These are phyloP conservation scores for Phytophthora podocarpi DNA, from an alignment of 352 stramenopile genomes.

Conservation along the genomic window DNA sequence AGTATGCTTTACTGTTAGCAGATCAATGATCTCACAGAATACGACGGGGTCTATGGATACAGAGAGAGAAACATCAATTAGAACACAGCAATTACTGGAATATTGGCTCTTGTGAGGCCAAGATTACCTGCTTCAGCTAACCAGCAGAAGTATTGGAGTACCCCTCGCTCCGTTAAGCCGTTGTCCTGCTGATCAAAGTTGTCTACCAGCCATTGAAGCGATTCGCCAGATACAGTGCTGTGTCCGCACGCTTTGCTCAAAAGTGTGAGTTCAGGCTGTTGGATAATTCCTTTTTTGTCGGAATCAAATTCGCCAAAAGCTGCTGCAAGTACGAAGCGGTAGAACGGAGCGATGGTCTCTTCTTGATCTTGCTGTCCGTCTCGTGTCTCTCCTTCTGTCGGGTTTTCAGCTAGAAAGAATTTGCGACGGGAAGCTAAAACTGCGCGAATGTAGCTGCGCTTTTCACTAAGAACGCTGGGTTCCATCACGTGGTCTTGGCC, in stretches of 20 bases:
- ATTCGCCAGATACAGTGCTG: conserved; percentile 23
- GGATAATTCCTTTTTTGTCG: conserved; percentile 35
- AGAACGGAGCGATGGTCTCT: conserved; percentile 60
- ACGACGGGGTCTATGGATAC: conserved; percentile 45
- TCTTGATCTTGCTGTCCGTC: conserved; percentile 24
- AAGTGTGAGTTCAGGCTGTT: conserved; percentile 34
- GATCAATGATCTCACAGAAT: conserved; percentile 65
- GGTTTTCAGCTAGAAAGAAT: conserved; percentile 59
- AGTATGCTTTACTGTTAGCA: conserved; percentile 63
- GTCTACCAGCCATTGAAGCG: conserved; percentile 53
- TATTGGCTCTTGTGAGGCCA: too few species aligned
- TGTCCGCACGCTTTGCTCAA: conserved; percentile 55
- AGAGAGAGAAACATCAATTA: not conserved
- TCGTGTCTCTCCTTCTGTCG: not conserved
- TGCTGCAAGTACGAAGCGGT: conserved; percentile 63
- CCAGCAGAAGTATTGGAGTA: conserved; percentile 76
- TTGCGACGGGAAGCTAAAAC: conserved; percentile 50
- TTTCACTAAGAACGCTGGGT: not conserved
- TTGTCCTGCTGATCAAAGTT: conserved; percentile 56
- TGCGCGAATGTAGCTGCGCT: conserved; percentile 51
- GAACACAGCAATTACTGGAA: not conserved
- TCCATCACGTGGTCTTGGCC: conserved; percentile 2
- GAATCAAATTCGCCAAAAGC: conserved; percentile 57
- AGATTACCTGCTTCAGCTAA: conserved; percentile 60
- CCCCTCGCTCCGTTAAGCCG: conserved; percentile 54